Base-by-base conservation (phyloP, 371 early-diverging fungal genomes). In the Haplosporangium sp. region DNA sequence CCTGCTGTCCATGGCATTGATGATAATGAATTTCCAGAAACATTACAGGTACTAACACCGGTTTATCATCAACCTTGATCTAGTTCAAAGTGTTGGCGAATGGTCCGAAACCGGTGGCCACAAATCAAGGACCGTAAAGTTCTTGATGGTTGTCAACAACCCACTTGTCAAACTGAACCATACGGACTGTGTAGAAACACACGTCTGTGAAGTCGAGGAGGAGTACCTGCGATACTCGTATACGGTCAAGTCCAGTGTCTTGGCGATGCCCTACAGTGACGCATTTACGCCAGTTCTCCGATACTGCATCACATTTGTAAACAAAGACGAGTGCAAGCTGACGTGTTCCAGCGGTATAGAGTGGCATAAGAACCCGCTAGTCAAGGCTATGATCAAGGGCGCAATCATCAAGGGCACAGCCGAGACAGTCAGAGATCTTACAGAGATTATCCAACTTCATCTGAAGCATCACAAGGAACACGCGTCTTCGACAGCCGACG, bases 241-340 rank as follows among this genome's bases (percentile, higher is more conserved):
- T 43, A 70, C 66, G 5, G 47, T 69, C 18, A 69, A 86, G 80
- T 86, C 48, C 61, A 85, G 65, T 77, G 84, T 60, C 69, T 81
- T 23, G 81, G 88, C 71, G 71, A 87, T 89, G 59, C 89, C 89
- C 11, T 89, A 87, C 73, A 86, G 86, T 18, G 89, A 89, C 64
- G 86, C 88, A 4, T 89, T 89, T 66, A 76, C 87, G 8, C 89
- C 89, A 18, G 81, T 84, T 23, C 64, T 86, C 8, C 82, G 84
- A 42, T 89, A 88, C 59, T 89, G 89, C 48, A 87, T 89, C 45
- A 85, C 86, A 0, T 87, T 79, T 77, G 79, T 86, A 12, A 68
- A 57, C 57, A 76, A 81, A 40, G 74, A 81, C 20, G 74, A 68
- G 10, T 84, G 86, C 65, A 87, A 83, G 52, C 69, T 89, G 14